Evolutionary conservation across 176 grass and related monocot species (phyloP), one percentile per base, ranked within the genome.

Genomic region (Saccharum officinarum): DNA sequence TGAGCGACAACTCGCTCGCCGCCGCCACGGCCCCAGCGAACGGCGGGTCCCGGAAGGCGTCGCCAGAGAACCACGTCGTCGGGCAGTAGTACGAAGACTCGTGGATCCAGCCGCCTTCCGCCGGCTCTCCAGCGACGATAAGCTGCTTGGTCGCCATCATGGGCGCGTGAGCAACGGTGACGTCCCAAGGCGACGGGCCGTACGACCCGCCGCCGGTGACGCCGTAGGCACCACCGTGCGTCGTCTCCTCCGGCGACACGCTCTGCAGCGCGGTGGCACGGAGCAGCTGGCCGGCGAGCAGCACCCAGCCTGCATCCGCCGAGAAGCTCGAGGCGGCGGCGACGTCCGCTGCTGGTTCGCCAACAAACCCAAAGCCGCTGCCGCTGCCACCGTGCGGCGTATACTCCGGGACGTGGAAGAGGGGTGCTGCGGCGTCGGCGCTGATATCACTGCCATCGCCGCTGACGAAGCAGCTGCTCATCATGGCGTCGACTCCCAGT

Each of bases 1-100:
- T 82, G 16, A 93, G 84, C 26, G 87, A 87, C 3, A 89, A 80
- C 69, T 93, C 93, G 71, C 86, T 93, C 40, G 80, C 86, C 37
- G 80, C 79, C 20, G 55, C 64, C 25, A 71, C 85, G n/a, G 83
- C 75, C 17, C 61, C 71, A 49, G 77, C 20, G 47, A 81, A 71
- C 6, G 22, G 52, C 10, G 37, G 82, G 44, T 77, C 50, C 45
- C 41, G 77, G 22, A 93, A 77, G 69, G 36, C 80, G 40, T 70
- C 68, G 78, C 69, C 81, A 4, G 91, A 38, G 69, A 87, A 64
- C 23, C 83, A 87, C 15, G n/a, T 62, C 59, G 59, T 12, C 59
- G 78, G 49, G 70, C 64, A 67, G 50, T 42, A 88, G 71, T 60
- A 87, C 15, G 88, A 62, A 1, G 59, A 72, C 50, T 83, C 75